These are phyloP conservation scores for Tuber brumale DNA, from an alignment of 495 filamentous ascomycete genomes.

Conservation along the genomic window DNA sequence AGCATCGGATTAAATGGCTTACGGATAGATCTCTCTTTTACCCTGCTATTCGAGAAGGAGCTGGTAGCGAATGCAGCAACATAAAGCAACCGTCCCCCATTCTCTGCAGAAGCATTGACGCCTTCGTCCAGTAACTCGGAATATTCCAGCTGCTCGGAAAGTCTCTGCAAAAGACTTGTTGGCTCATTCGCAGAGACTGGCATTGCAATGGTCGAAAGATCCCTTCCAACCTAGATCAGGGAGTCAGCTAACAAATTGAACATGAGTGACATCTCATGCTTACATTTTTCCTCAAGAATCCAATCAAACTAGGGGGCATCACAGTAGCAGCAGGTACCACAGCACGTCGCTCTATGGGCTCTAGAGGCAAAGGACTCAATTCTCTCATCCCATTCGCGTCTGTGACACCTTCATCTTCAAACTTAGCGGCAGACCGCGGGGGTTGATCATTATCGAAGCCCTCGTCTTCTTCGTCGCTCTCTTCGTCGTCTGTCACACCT, in stretches of 20 bases:
- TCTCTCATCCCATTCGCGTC: constrained; percentile 25
- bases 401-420: constrained; percentile 10
- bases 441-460: constrained; percentile 52
- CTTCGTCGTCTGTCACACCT: constrained; percentile 33
- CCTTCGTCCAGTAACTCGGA: constrained; percentile 74
- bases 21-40: constrained; percentile 83
- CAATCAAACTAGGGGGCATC: constrained; percentile 79
- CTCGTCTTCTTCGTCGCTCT: constrained; percentile 52
- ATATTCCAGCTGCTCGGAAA: constrained; percentile 86
- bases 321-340: constrained; percentile 66
- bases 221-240: constrained; percentile 57
- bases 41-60: constrained; percentile 66
- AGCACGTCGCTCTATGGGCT: constrained; percentile 58
- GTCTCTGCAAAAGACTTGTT: constrained; percentile 75
- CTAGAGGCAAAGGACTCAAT: constrained; percentile 69
- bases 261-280: not conserved
- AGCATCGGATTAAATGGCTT: constrained; percentile 98
- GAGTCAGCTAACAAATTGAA: not conserved
- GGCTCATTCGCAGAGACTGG: constrained; percentile 95
- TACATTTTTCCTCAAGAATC: constrained; percentile 93
- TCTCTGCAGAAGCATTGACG: constrained; percentile 49
- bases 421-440: constrained; percentile 42
- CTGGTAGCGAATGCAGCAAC: constrained; percentile 88
- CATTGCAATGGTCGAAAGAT: constrained; percentile 92
- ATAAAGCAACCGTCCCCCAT: constrained; percentile 66